Evolutionary conservation across 345 rosid species (phyloP).

Genomic region (Physaria fendleri): DNA sequence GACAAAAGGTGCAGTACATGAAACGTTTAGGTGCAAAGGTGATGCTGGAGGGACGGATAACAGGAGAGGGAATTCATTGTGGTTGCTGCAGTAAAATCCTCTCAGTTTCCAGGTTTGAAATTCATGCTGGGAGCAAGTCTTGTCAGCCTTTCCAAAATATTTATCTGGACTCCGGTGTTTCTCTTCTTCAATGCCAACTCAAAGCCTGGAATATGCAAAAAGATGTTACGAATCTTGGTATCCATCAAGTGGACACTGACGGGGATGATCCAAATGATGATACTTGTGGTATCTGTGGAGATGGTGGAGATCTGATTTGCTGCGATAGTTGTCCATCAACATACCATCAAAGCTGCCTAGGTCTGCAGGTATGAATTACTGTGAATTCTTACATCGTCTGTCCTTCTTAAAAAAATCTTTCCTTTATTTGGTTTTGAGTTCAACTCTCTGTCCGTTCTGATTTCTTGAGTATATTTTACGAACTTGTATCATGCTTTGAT

Average conservation of each 20-base stretch:
- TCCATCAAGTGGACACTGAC: constrained; percentile 48
- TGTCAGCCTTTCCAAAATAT: constrained; percentile 76
- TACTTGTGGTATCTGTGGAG: constrained; percentile 95
- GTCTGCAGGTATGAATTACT: constrained; percentile 48
- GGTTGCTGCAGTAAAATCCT: constrained; percentile 83
- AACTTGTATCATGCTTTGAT: constrained; percentile 19
- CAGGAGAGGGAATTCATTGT: constrained; percentile 79
- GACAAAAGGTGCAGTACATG: constrained; percentile 70
- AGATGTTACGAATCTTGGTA: constrained; percentile 44
- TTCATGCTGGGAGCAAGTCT: constrained; percentile 90
- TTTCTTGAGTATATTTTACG: constrained; percentile 4
- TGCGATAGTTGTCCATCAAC: constrained; percentile 98
- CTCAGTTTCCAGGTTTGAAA: constrained; percentile 62
- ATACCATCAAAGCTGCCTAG: constrained; percentile 82
- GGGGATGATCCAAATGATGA: constrained; percentile 97
- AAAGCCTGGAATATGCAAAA: constrained; percentile 81
- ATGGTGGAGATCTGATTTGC: constrained; percentile 94
- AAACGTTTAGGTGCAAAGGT: constrained; percentile 45
- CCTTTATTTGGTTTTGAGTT: background rate
- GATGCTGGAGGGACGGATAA: constrained; percentile 73
- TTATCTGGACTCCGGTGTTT: constrained; percentile 68
- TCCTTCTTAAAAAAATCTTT: background rate
- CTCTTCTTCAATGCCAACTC: constrained; percentile 81
- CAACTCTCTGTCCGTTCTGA: background rate
- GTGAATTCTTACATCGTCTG: background rate